Base-by-base conservation (phyloP, 73 alveolate genomes). In the Tetrahymena borealis region DNA sequence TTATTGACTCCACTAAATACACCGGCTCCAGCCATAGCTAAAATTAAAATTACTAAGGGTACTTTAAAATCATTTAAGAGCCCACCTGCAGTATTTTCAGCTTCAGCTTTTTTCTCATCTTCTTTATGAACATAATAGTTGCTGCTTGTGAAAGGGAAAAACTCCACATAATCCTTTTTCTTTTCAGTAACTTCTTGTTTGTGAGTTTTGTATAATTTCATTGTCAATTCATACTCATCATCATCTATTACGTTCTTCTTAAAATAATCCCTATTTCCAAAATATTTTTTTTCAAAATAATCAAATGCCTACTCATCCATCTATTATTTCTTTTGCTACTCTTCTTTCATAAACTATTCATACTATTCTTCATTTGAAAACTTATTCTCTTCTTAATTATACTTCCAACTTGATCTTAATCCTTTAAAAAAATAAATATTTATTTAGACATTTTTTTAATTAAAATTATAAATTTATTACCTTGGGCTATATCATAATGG, bases 201-300 rank as follows among this genome's bases (percentile, higher is more conserved):
- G 77, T 92, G 95, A 31, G 78, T 92, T 40, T 79, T 92, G 42
- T 79, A 92, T 32, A 92, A 38, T 8, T 92, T 33, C 38, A 79
- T 39, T n/a, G 95, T 79, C 36, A 92, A n/a, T n/a, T 92, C 91
- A 91, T 92, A 92, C 37, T 79, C 91, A 31, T 91, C 91, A 40
- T 92, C 95, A 28, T 92, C 95, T 79, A 79, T 92, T 32, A 92
- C 90, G 28, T 92, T 92, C 78, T 90, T 39, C 90, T 92, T 92
- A 39, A 92, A 92, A 33, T 78, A 92, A 33, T 92, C 95, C 33
- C 42, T 78, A 92, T 92, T 92, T 39, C 91, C 78, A 90, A 92
- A 92, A 78, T 92, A 92, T 32, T 92, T 33, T 32, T 79, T 78
- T 11, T 92, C 91, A 79, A 92, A 92, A 33, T 92, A 92, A 28